Evolutionary conservation across 2,329 filamentous ascomycete genomes (phyloP), one percentile per base, ranked within the genome.

Genomic region (Acrocalymma vagum): DNA sequence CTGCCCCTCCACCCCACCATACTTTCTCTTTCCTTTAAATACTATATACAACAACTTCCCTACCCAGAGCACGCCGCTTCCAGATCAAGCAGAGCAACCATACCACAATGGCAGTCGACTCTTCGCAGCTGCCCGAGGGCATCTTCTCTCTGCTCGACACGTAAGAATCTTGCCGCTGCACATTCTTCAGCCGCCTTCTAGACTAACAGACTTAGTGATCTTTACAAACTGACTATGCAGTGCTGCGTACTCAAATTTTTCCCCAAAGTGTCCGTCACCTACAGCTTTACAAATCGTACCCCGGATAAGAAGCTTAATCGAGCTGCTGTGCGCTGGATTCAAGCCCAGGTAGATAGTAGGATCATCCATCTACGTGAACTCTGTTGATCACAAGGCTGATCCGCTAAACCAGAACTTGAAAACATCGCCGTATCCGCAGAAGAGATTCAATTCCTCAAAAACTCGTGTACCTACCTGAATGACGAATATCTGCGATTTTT

Each of bases 171-270:
- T 21, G 8, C 9, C 10, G 15, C 25, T 21, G 9, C 32, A 1
- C 11, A 9, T 20, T 3, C 20, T 13, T 20, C 32, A 39, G 38
- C 45, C 48, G 39, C 48, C 38, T 11, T 10, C n/a, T n/a, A n/a
- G n/a, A n/a, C n/a, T n/a, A n/a, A n/a, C n/a, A n/a, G 29, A 24
- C 15, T 18, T 41, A 65, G 61, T 1, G 84, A 87, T 68, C 72
- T 99, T 47, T 99, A 96, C 82, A 99, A 99, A 73, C 74, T 99
- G 72, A 99, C 94, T 14, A 99, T 99, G 94, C 94, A 99, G 86
- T 96, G 69, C 37, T 72, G 69, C 48, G 87, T 97, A 53, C 81
- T 95, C 56, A 95, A 95, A 72, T 95, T 92, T 76, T 97, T 95
- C 71, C 87, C 87, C 22, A 79, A 92, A 43, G 75, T 69, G 59